These are phyloP conservation scores for Pestalotiopsis sp. DNA, from an alignment of 2,329 filamentous ascomycete genomes.

Conservation along the genomic window DNA sequence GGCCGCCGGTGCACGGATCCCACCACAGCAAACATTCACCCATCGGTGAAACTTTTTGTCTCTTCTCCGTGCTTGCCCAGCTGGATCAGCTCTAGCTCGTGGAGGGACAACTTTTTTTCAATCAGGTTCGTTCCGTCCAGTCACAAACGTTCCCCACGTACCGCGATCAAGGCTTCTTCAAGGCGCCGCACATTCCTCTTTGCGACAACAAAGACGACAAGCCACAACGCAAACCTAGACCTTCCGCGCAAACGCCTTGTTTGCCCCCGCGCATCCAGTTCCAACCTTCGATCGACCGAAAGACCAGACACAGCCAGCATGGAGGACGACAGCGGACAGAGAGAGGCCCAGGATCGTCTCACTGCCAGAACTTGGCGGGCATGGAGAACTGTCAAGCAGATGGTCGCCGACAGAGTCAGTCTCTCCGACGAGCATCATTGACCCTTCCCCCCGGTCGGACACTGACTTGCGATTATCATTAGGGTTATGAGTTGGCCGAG, in stretches of 20 bases:
- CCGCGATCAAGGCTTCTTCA: neutral
- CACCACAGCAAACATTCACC: neutral
- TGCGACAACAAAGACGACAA: neutral
- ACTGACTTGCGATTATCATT: constrained; percentile 25
- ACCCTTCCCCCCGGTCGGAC: neutral
- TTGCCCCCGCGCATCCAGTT: neutral
- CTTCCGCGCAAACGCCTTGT: neutral
- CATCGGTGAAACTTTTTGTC: neutral
- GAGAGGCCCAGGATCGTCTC: constrained; percentile 51
- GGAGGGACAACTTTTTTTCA: neutral
- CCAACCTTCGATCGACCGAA: neutral
- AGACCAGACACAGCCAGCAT: constrained; percentile 32
- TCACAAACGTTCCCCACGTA: neutral
- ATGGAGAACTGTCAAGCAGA: constrained; percentile 91
- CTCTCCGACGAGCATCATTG: neutral
- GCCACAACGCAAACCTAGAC: neutral
- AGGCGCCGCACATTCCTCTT: neutral
- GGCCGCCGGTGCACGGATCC: neutral
- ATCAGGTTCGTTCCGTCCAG: neutral
- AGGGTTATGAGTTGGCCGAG: constrained; percentile 93
- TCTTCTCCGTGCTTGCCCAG: neutral
- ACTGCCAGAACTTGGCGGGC: constrained; percentile 84
- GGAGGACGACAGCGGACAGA: constrained; percentile 40
- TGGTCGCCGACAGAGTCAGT: constrained; percentile 71
- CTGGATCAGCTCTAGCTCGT: neutral